Evolutionary conservation across 2,329 filamentous ascomycete genomes (phyloP), one percentile per base, ranked within the genome.

Genomic region (Alternaria ventricosa): DNA sequence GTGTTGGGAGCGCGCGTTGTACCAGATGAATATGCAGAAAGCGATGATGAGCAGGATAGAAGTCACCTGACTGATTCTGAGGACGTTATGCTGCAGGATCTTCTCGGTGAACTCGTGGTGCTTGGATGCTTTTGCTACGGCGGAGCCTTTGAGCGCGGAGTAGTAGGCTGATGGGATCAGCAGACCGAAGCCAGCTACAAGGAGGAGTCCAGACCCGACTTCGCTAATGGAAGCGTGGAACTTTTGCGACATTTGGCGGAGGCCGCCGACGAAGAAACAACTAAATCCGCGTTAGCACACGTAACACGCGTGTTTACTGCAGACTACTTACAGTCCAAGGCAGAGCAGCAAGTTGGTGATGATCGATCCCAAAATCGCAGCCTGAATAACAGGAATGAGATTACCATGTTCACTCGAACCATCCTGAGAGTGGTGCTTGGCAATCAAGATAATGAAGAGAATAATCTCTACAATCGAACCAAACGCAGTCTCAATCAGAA

Each of bases 361-460:
- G 45, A 96, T 91, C 0, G 92, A 95, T 25, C 93, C 93, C 0
- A 96, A 82, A 57, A 96, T 94, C 15, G 93, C 93, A 55, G 92
- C 92, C 75, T 93, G 89, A 68, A 96, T 92, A 69, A 96, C 91
- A 13, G 86, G 84, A 64, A 90, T 81, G 7, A 78, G 71, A 15
- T 79, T 74, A 1, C 69, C 68, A 13, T 78, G 75, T 53, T 78
- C 77, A 22, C 74, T 78, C 13, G 79, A 80, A 8, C 80, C 77
- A n/a, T 78, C 68, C 30, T 89, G 65, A 13, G 69, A 63, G 1
- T 66, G 61, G 45, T 78, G 78, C 84, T 84, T 85, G 44, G 81
- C 78, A 57, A 96, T 85, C 43, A 96, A 82, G 2, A 94, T 87
- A 82, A 95, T 90, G 80, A 96, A 96, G 22, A 96, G 82, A 45